Evolutionary conservation across 1,284 basidiomycete species (phyloP), one percentile per base, ranked within the genome.

Genomic region (Cryptococcus depauperatus): DNA sequence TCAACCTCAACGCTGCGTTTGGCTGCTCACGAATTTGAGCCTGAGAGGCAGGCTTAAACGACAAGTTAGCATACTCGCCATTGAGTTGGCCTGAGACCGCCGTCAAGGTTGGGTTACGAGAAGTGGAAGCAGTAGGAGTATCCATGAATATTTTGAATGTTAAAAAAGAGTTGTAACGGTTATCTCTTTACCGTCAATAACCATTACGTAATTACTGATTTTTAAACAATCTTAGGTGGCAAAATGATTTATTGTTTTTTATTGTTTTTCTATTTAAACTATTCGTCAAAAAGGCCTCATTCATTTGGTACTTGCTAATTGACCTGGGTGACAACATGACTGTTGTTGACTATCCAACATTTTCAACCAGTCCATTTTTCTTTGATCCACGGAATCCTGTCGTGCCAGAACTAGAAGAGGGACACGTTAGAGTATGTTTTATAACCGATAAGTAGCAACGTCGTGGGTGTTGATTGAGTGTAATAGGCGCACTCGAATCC

Each of bases 401-500:
- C 14, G 47, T 67, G 28, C 59, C 68, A 14, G 58, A 71, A 47
- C 46, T 53, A 26, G 68, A 70, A 47, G 44, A 58, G 21, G 60
- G 49, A 18, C 53, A 58, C 9, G 55, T 69, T 11, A 60, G 64
- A 50, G 71, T 72, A 28, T 43, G 68, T 28, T 18, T 2, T 34
- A 35, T 13, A 7, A 26, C 4, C 9, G 21, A 25, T 13, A 10
- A 22, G 5, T 21, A 22, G 8, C 11, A 18, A 21, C 5, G 35
- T 29, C 8, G 22, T 29, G 13, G 35, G 18, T 44, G 33, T 39
- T 45, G 34, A 47, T 14, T 18, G 25, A 19, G n/a, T 9, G 22
- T 2, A 27, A 18, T 47, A 85, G 88, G 77, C 85, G 1, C 88
- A 93, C 72, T 90, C 85, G 27, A 76, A 82, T 22, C 84, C 87